Base-by-base conservation (phyloP, 2,329 filamentous ascomycete genomes). In the Paradendryphiella salina region DNA sequence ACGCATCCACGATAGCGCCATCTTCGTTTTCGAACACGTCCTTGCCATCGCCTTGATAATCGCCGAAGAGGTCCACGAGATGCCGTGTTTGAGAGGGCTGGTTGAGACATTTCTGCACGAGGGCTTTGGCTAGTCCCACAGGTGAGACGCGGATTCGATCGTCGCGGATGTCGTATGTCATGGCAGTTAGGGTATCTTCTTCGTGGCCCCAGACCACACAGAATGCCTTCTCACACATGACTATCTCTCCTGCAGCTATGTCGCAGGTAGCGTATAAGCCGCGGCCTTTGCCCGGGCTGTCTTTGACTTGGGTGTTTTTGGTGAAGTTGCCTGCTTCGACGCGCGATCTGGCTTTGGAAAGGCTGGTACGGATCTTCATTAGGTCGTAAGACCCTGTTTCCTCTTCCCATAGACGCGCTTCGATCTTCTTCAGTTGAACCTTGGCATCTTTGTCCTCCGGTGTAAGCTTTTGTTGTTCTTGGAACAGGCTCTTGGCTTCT, bases 211-310 rank as follows among this genome's bases (percentile, higher is more conserved):
- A 77, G 18, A 66, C 64, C 29, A 61, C 67, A 0, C 67, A 69
- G 58, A 83, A 82, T 0, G 81, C 80, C 55, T 84, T 85, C 52
- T 84, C 82, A 38, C 79, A 82, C 1, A 84, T 57, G 0, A 85
- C 63, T 1, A 83, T 67, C 3, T 83, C 77, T 0, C 81, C 81
- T 0, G 77, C 74, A 31, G 72, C 70, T 2, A 84, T 77, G 0
- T 69, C 58, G 15, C 70, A 65, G 0, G 75, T 80, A 0, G 77
- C 79, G 57, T 83, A 85, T 0, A 84, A 64, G 0, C 82, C 82
- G 2, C 74, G 72, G 2, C 80, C 81, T 14, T 74, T 71, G 7
- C 66, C 74, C 1, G 65, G 61, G 0, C 77, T 76, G 5, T 62
- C 35, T 28, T 71, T 75, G 0, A 82, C 57, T 35, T 72, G 64